Evolutionary conservation across 305 asterid species (phyloP).

Genomic region (Fraxinus dipetala): DNA sequence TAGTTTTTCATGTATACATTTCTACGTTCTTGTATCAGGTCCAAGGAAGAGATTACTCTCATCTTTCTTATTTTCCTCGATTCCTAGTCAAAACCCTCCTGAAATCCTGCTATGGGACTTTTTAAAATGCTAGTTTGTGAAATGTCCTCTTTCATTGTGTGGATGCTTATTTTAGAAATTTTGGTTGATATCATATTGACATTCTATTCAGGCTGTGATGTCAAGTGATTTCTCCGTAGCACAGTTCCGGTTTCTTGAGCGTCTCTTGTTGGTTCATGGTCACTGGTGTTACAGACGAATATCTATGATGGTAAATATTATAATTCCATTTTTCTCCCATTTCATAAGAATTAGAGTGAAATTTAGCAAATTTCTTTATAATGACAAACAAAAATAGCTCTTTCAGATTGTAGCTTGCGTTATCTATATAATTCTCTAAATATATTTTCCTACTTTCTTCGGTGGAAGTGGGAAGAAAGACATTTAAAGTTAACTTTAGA

Average conservation of each 20-base stretch:
- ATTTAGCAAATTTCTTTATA: not conserved
- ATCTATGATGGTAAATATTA: conserved; percentile 75
- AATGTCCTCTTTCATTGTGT: not conserved
- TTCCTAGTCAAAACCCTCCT: not conserved
- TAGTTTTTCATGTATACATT: not conserved
- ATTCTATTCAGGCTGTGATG: conserved; percentile 76
- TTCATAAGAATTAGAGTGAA: not conserved
- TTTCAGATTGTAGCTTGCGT: not conserved
- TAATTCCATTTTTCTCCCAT: not conserved
- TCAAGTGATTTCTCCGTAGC: conserved; percentile 91
- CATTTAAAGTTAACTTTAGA: not conserved
- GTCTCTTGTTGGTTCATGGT: conserved; percentile 88
- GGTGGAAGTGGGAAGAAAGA: not conserved
- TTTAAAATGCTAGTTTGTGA: not conserved
- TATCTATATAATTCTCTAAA: not conserved
- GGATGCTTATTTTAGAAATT: not conserved
- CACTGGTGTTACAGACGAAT: conserved; percentile 99
- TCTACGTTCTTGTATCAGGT: not conserved
- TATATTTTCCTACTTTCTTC: not conserved
- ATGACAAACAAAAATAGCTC: not conserved
- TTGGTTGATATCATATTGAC: conserved; percentile 18
- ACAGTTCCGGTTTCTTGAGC: conserved; percentile 90
- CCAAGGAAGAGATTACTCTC: not conserved
- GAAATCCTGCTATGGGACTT: not conserved
- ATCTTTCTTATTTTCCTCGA: not conserved